Percentiles rank a stretch among this genome's conserved stretches.
phyloP scores from a whole-genome alignment of 1,139 yeast genomes.

The Pichia sp. region DNA sequence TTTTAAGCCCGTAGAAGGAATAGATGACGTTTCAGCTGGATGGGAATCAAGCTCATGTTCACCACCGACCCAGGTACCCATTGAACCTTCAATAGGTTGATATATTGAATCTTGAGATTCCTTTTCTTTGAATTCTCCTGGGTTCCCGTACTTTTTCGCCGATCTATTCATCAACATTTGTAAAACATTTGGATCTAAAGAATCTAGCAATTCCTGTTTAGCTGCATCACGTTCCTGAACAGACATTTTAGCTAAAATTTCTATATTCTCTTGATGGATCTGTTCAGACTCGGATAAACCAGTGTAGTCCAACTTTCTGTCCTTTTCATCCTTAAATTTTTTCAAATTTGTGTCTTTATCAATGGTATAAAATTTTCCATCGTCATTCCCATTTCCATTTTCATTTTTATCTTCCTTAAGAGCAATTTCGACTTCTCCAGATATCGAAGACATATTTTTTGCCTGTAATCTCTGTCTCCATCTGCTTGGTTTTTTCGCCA shows the following conservation, averaged over 20 bases:
- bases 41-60: constrained; percentile 19
- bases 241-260: constrained; percentile 56
- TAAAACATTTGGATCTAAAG: constrained; percentile 64
- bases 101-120: constrained; percentile 23
- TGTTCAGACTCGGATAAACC: constrained; percentile 54
- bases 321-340: constrained; percentile 12
- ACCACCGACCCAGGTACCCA: constrained; percentile 73
- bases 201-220: constrained; percentile 57
- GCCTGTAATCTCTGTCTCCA: constrained; percentile 25
- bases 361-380: constrained; percentile 10
- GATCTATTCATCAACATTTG: constrained; percentile 35
- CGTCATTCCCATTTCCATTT: too few species aligned
- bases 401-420: constrained; percentile 9
- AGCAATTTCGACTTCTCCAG: constrained; percentile 19
- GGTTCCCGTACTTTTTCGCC: constrained; percentile 36
- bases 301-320: constrained; percentile 15
- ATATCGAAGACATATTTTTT: constrained; percentile 29
- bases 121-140: constrained; percentile 32
- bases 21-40: neutral
- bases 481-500: constrained; percentile 29
- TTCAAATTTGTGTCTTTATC: constrained; percentile 21
- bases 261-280: constrained; percentile 72
- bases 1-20: neutral
- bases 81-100: constrained; percentile 54
- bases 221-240: constrained; percentile 61